A percentile compares a stretch with the other conserved stretches of the same genome.
phyloP scores from a whole-genome alignment of 139 green algal genomes.

The Picochlorum costavermella region DNA sequence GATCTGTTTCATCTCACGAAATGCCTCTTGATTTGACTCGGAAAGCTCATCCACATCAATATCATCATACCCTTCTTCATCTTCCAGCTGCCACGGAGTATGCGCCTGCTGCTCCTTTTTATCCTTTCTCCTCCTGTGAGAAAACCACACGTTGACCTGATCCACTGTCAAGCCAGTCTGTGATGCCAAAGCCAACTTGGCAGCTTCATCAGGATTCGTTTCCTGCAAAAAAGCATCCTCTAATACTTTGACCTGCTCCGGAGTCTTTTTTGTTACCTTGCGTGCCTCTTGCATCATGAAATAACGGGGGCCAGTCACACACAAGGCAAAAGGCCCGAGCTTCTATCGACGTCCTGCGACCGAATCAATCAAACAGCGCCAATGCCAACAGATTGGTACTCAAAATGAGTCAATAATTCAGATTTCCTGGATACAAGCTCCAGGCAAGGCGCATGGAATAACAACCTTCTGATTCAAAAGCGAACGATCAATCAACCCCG shows the following conservation, averaged over 20 bases:
- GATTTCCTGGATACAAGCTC: no score
- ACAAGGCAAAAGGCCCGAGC: no score
- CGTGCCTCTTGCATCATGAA: no score
- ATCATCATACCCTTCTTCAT: slow-evolving; percentile 6
- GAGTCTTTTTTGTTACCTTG: slow-evolving; percentile 44
- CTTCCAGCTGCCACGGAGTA: neutral
- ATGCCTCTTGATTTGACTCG: neutral
- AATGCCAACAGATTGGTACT: no score
- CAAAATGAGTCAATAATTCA: no score
- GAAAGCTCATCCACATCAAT: slow-evolving; percentile 4
- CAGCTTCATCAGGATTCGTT: slow-evolving; percentile 39
- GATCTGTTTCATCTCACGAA: slow-evolving; percentile 24
- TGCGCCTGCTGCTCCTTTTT: slow-evolving; percentile 18
- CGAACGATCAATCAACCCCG: no score
- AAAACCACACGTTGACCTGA: slow-evolving; percentile 70
- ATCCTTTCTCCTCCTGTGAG: slow-evolving; percentile 43
- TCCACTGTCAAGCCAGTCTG: slow-evolving; percentile 58
- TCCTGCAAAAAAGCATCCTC: slow-evolving; percentile 68
- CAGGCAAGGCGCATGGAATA: no score
- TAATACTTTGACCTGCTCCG: slow-evolving; percentile 65
- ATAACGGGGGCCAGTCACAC: no score
- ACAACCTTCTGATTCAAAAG: no score
- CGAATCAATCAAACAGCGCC: no score
- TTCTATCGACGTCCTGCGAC: no score
- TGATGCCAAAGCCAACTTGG: slow-evolving; percentile 44